Base-by-base conservation (phyloP, 192 early-diverging fungal species). In the Coemansia sp. region DNA sequence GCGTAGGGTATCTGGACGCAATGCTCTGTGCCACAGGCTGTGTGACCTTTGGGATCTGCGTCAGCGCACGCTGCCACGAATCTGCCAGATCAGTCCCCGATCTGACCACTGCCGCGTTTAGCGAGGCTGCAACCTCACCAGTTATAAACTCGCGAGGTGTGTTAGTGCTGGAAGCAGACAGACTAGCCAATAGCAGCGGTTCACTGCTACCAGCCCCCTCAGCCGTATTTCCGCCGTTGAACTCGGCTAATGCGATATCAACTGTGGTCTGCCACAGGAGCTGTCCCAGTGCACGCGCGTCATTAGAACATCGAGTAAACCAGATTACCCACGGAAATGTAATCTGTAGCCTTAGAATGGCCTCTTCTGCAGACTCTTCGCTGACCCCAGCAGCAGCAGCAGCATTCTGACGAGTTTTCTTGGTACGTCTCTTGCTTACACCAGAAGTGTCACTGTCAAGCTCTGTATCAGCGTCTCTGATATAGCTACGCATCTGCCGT, bases 41-140 rank as follows among this genome's bases (percentile, higher is more conserved):
- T 5, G 73, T 74, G 36, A 80, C 73, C 56, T 72, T 71, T 7
- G 78, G 78, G 8, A 80, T 80, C 70, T 69, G 72, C 9, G 78
- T 54, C 52, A 80, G 63, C 36, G 70, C 67, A 8, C 58, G 61
- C 10, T 61, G 57, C 78, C 78, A 80, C 52, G 78, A 66, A 36
- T 75, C 72, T 8, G 51, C 14, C 51, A 80, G 54, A 50, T 75
- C 66, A 6, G 73, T 27, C 14, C 78, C 78, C 6, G 70, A 61
- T 42, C 66, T 32, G n/a, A 80, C 63, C 21, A 51, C 52, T 5
- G 72, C 64, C 10, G 56, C 68, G 17, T 54, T 57, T 51, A 80
- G 51, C 2, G 66, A 46, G 3, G 53, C 2, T 0, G 22, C 57
- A 11, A 74, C 69, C 4, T 79, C 76, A 0, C 9, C 5, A 22